Base-by-base conservation (phyloP, 2,329 filamentous ascomycete genomes). In the Phialophora expanda region DNA sequence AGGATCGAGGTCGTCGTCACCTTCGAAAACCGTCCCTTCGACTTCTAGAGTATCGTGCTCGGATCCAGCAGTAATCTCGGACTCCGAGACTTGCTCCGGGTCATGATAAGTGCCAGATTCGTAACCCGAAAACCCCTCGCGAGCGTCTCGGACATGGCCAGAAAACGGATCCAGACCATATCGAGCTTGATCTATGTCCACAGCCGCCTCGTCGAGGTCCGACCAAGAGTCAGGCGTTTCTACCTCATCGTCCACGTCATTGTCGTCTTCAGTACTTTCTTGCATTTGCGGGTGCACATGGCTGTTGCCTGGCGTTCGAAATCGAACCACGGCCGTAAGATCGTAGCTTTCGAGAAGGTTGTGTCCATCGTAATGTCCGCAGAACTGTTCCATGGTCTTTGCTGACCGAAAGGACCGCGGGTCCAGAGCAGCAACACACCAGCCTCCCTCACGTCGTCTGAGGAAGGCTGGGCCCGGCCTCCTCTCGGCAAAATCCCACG, bases 371-470 rank as follows among this genome's bases (percentile, higher is more conserved):
- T 70, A 71, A 46, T 71, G 65, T 55, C 80, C 80, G 67, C 78
- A 81, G 7, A 80, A 80, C 22, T 80, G 75, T 66, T 76, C 71
- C 53, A 75, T 75, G 4, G 73, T 74, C 12, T 72, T 67, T 57
- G 75, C 73, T 6, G 71, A 67, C 58, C 77, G 78, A 64, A 82
- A 82, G 46, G 72, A 74, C 26, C 75, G 75, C n/a, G 80, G 78
- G 66, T 82, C 79, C 30, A 83, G 71, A 14, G 80, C 79, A 54
- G 82, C 71, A 54, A 82, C 79, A 53, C 75, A 74, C 81, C 81
- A 83, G n/a, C 81, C 81, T 53, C 76, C 72, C 65, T 78, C 69
- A 26, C 66, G 67, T 41, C 61, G 54, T 34, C 66, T 59, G 28
- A 59, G 34, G 53, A 64, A 67, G 12, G 34, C 56, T 24, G 58